phyloP scores from a whole-genome alignment of 2,329 filamentous ascomycete genomes.

The Truncatella angustata region DNA sequence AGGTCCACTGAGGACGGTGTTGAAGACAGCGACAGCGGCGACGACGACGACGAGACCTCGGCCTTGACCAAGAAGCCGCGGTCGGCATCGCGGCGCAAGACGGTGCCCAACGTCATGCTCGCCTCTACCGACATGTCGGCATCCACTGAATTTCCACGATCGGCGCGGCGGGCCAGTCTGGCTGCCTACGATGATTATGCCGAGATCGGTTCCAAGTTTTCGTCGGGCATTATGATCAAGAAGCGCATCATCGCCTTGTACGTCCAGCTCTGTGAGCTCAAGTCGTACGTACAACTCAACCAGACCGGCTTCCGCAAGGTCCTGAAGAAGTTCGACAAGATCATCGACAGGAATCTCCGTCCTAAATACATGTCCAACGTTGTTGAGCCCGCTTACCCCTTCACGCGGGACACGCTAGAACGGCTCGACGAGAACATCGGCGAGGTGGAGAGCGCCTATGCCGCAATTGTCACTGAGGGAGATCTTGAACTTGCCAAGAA shows the following conservation, averaged over 20 bases:
- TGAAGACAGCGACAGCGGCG: slow-evolving; percentile 55
- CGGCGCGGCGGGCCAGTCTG: slow-evolving; percentile 60
- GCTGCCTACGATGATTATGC: slow-evolving; percentile 71
- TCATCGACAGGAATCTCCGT: slow-evolving; percentile 78
- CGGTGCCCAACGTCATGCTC: slow-evolving; percentile 33
- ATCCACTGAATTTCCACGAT: slow-evolving; percentile 59
- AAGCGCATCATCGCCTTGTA: slow-evolving; percentile 86
- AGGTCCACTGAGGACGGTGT: slow-evolving; percentile 55
- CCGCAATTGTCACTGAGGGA: slow-evolving; percentile 77
- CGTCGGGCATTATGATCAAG: slow-evolving; percentile 80
- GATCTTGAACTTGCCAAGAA: slow-evolving; percentile 75
- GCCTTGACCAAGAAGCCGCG: slow-evolving; percentile 46
- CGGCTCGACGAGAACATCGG: slow-evolving; percentile 69
- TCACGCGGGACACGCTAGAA: slow-evolving; percentile 69
- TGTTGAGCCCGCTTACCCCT: slow-evolving; percentile 80
- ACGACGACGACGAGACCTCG: slow-evolving; percentile 49
- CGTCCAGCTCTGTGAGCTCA: slow-evolving; percentile 90
- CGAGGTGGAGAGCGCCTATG: slow-evolving; percentile 76
- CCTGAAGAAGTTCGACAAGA: slow-evolving; percentile 98
- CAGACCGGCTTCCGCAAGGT: slow-evolving; percentile 95
- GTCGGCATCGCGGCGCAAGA: slow-evolving; percentile 37
- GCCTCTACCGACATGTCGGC: slow-evolving; percentile 54
- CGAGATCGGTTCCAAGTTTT: slow-evolving; percentile 67
- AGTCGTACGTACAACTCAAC: slow-evolving; percentile 94
- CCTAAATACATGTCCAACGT: slow-evolving; percentile 69